Conservation (phyloP, 805 yeast species). For the Metschnikowia amazonensis region DNA sequence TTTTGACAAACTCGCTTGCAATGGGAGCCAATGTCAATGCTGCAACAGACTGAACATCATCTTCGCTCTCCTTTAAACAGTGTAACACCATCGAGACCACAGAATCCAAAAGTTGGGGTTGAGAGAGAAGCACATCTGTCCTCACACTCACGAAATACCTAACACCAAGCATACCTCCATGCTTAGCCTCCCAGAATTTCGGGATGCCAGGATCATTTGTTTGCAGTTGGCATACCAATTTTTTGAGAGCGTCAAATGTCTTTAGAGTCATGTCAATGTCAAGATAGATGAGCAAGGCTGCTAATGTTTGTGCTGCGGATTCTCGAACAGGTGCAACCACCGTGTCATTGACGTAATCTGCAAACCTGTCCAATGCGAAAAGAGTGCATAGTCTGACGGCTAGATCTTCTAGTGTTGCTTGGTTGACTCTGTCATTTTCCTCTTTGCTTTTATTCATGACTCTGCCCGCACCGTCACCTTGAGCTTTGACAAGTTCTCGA, state of each 20-base stretch:
- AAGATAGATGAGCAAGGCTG: slow-evolving; percentile 79
- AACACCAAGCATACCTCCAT: slow-evolving; percentile 94
- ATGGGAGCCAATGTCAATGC: slow-evolving; percentile 92
- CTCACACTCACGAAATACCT: slow-evolving; percentile 89
- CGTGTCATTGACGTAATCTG: slow-evolving; percentile 95
- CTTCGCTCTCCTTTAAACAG: slow-evolving; percentile 75
- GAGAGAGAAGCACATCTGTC: slow-evolving; percentile 65
- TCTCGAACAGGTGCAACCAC: slow-evolving; percentile 98
- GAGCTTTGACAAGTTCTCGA: slow-evolving; percentile 77
- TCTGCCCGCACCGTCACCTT: slow-evolving; percentile 84
- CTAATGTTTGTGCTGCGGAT: slow-evolving; percentile 91
- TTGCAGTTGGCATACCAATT: slow-evolving; percentile 60
- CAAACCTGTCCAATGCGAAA: slow-evolving; percentile 90
- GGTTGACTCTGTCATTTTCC: slow-evolving; percentile 66
- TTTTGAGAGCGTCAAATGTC: slow-evolving; percentile 62
- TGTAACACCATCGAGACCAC: slow-evolving; percentile 83
- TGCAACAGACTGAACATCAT: slow-evolving; percentile 95
- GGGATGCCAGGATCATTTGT: slow-evolving; percentile 44
- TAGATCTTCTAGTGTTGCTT: slow-evolving; percentile 75
- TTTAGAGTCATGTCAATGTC: slow-evolving; percentile 53
- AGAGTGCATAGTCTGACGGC: slow-evolving; percentile 80
- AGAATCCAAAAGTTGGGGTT: slow-evolving; percentile 57
- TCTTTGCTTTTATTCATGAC: slow-evolving; percentile 54
- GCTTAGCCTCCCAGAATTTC: slow-evolving; percentile 91
- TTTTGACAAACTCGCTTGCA: slow-evolving; percentile 76